Percentiles rank a stretch among this genome's conserved stretches.
Evolutionary conservation across 2,329 filamentous ascomycete species (phyloP).

Genomic region (Aspergillus tanneri): DNA sequence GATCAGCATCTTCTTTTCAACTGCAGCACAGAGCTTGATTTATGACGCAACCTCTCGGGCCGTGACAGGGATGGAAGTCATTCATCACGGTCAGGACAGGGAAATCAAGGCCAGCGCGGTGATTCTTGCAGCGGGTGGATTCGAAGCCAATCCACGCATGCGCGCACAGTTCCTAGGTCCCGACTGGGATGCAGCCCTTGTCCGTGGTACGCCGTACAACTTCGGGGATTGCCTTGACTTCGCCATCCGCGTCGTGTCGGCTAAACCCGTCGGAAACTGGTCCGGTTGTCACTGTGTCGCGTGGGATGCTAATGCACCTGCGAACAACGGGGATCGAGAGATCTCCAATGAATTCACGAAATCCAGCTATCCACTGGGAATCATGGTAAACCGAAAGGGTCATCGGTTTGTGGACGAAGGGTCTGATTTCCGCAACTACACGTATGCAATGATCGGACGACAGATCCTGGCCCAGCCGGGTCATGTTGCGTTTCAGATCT

Average conservation of each 20-base stretch:
- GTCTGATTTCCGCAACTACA: slow-evolving; percentile 64
- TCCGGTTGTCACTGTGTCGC: slow-evolving; percentile 64
- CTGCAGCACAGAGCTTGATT: slow-evolving; percentile 37
- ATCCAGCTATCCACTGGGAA: slow-evolving; percentile 64
- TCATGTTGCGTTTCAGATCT: slow-evolving; percentile 63
- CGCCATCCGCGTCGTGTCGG: slow-evolving; percentile 52
- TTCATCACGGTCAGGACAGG: slow-evolving; percentile 11
- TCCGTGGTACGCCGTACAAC: slow-evolving; percentile 65
- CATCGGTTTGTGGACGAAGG: slow-evolving; percentile 67
- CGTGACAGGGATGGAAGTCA: slow-evolving; percentile 22
- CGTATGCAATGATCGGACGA: slow-evolving; percentile 64
- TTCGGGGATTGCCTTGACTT: slow-evolving; percentile 59
- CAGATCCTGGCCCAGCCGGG: slow-evolving; percentile 61
- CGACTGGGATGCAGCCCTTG: slow-evolving; percentile 62
- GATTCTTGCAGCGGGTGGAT: slow-evolving; percentile 56
- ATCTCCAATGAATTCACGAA: slow-evolving; percentile 68
- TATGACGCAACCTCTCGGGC: slow-evolving; percentile 19
- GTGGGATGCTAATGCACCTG: slow-evolving; percentile 63
- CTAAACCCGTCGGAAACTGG: slow-evolving; percentile 58
- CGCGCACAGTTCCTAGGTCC: slow-evolving; percentile 57
- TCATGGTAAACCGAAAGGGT: slow-evolving; percentile 63
- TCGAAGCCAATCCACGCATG: slow-evolving; percentile 61
- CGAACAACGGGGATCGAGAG: slow-evolving; percentile 56
- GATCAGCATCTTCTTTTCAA: slow-evolving; percentile 50
- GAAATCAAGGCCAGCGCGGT: slow-evolving; percentile 25